phyloP scores from a whole-genome alignment of 805 yeast species.

The Geotrichum ghanense region DNA sequence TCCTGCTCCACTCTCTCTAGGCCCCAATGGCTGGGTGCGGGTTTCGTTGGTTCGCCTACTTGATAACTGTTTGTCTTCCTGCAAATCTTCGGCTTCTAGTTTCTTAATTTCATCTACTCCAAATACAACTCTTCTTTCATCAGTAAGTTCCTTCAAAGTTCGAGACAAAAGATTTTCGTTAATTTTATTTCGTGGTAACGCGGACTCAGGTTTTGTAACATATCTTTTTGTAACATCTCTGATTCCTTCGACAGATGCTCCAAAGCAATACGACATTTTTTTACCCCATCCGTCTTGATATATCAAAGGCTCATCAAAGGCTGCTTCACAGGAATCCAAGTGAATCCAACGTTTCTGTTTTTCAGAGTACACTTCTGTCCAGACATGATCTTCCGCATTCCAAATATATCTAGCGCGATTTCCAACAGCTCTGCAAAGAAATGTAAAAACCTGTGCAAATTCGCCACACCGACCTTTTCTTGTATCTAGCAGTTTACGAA shows the following conservation, averaged over 20 bases:
- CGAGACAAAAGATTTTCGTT: constrained; percentile 30
- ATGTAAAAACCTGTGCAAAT: constrained; percentile 71
- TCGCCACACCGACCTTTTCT: constrained; percentile 87
- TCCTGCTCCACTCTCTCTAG: constrained; percentile 65
- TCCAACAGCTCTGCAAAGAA: constrained; percentile 58
- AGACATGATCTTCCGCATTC: constrained; percentile 87
- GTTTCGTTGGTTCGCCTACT: constrained; percentile 7
- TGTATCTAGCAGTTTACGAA: constrained; percentile 46
- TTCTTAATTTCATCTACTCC: constrained; percentile 29
- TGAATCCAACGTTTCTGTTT: constrained; percentile 68
- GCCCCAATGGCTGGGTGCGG: constrained; percentile 21
- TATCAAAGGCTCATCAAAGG: constrained; percentile 69
- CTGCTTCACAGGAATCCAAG: constrained; percentile 77
- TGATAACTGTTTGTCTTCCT: constrained; percentile 20
- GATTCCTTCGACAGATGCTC: constrained; percentile 46
- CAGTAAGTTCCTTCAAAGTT: constrained; percentile 30
- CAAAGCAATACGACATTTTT: constrained; percentile 80
- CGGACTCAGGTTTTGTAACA: constrained; percentile 33
- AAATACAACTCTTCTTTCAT: constrained; percentile 22
- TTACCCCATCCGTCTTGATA: constrained; percentile 88
- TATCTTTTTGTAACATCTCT: constrained; percentile 64
- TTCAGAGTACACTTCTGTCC: constrained; percentile 80
- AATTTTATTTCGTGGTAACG: constrained; percentile 37
- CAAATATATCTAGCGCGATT: constrained; percentile 60
- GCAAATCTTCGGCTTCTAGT: constrained; percentile 27